Evolutionary conservation across 345 rosid genomes (phyloP).

Genomic region (Gossypium arboreum): DNA sequence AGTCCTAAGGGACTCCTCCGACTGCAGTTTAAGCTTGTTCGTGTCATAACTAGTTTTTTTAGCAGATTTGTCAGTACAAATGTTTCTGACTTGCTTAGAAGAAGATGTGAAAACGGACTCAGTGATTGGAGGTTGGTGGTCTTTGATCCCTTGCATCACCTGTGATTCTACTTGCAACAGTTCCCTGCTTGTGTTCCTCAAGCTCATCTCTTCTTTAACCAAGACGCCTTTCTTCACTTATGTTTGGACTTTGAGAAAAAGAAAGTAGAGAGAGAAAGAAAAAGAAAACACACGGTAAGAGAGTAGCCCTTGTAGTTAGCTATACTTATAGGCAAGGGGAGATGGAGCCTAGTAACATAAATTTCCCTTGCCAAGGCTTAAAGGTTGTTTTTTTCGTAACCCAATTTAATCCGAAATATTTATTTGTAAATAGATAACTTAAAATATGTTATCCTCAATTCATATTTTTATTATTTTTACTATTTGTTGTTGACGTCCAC

Average conservation of each 20-base stretch:
- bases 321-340: neutral
- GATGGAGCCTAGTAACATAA: no score
- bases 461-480: no score
- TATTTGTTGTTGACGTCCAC: no score
- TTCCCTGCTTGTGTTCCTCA: slow-evolving; percentile 26
- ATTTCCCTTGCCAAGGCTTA: no score
- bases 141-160: slow-evolving; percentile 21
- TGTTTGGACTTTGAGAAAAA: no score
- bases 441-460: no score
- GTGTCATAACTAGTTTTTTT: neutral
- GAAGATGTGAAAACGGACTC: slow-evolving; percentile 10
- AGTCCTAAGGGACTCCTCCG: slow-evolving; percentile 42
- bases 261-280: neutral
- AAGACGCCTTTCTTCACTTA: neutral
- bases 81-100: slow-evolving; percentile 22
- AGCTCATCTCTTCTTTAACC: slow-evolving; percentile 14
- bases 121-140: slow-evolving; percentile 18
- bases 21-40: neutral
- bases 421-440: no score
- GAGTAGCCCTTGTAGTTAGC: neutral
- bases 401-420: no score
- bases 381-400: no score
- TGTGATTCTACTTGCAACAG: slow-evolving; percentile 19
- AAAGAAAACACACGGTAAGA: neutral
- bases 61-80: neutral